phyloP scores from a whole-genome alignment of 208 protist species.

The Trypanosoma melophagium region DNA sequence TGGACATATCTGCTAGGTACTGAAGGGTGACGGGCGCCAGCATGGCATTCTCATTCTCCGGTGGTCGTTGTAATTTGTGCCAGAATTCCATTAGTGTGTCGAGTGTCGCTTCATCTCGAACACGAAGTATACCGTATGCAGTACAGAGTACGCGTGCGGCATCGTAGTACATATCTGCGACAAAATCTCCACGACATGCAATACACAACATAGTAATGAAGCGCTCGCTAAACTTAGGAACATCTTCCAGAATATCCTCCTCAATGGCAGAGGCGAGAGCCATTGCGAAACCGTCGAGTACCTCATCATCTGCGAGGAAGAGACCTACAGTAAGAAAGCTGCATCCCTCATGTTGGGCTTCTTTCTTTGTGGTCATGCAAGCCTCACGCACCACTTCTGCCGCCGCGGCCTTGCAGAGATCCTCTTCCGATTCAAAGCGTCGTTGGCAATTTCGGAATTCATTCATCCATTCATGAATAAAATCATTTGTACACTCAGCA shows the following conservation, averaged over 20 bases:
- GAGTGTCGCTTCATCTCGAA: conserved; percentile 50
- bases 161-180: conserved; percentile 82
- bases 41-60: conserved; percentile 47
- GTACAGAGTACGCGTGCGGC: conserved; percentile 67
- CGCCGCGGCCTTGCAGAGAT: conserved; percentile 67
- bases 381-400: conserved; percentile 72
- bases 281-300: conserved; percentile 71
- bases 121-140: conserved; percentile 60
- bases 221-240: conserved; percentile 85
- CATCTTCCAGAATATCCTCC: conserved; percentile 81
- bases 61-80: conserved; percentile 47
- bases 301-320: conserved; percentile 72
- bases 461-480: conserved; percentile 78
- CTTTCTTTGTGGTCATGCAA: conserved; percentile 81
- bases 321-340: conserved; percentile 81
- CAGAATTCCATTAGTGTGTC: conserved; percentile 82
- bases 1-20: conserved; percentile 46
- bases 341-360: conserved; percentile 81
- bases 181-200: conserved; percentile 64
- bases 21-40: conserved; percentile 52
- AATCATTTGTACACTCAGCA: conserved; percentile 69
- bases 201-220: conserved; percentile 83
- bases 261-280: conserved; percentile 71
- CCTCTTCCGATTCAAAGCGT: conserved; percentile 44
- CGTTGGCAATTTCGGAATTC: conserved; percentile 70